Evolutionary conservation across 164 flowering plant genomes (phyloP), one percentile per base, ranked within the genome.

Genomic region (Nymphaea thermarum): DNA sequence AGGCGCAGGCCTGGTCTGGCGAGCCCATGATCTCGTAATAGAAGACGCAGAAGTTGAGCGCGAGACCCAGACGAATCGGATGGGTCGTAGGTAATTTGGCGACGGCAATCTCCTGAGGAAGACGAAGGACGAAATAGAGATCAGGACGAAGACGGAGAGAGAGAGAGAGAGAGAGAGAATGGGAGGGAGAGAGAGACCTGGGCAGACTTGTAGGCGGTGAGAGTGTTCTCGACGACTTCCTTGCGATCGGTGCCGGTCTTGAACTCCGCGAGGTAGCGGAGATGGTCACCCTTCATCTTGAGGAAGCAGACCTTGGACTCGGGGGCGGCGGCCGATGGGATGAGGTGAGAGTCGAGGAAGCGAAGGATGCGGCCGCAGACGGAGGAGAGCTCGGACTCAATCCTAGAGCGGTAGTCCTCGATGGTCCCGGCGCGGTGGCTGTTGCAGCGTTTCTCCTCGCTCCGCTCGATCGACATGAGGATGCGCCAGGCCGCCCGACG

Each of bases 11-110:
- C 5, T 88, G 90, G 68, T 91, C 97, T 6, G 93, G 91, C 64
- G 97, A 90, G 63, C 84, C 88, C 77, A 90, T 80, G 69, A 88
- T 90, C 80, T 90, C 96, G 65, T 88, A 90, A 75, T 91, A 91
- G 65, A 91, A 88, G 60, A 88, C 95, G 36, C 93, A 91, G 80
- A 91, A 91, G 80, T 91, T 91, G 45, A 91, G 90, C 43, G 97
- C 97, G 68, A 91, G 71, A 42, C 97, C 97, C 1, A 91, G 87
- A 5, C 95, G 79, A 76, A 88, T 91, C 0, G 93, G 97, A 72
- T 91, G 97, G 1, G 97, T 88, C 43, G 97, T 86, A 60, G 93
- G 83, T 62, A 91, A 75, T 44, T 91, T 93, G 1, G 88, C 74
- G 55, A 78, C 80, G 2, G 97, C 97, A 76, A 91, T 91, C 64